phyloP scores from a whole-genome alignment of 2,329 filamentous ascomycete genomes.

The Clonostachys byssicola region DNA sequence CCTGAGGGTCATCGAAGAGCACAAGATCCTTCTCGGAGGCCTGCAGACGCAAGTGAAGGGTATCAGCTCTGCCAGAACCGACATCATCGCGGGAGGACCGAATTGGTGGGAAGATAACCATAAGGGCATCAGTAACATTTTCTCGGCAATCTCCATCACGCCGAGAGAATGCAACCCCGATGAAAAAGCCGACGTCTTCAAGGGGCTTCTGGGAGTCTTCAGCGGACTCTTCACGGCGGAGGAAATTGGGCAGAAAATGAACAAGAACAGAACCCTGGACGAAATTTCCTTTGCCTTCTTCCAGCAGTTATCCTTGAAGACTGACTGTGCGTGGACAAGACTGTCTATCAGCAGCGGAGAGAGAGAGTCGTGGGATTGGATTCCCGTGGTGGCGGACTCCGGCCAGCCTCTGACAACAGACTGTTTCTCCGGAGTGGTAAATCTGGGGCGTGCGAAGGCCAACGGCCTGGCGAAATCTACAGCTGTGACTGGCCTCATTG shows the following conservation, averaged over 20 bases:
- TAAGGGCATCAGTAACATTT: conserved; percentile 21
- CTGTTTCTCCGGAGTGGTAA: conserved; percentile 2
- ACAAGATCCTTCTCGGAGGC: neutral
- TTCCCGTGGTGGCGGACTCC: conserved; percentile 1
- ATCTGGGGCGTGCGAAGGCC: neutral
- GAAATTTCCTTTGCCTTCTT: neutral
- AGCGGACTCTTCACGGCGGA: conserved; percentile 2
- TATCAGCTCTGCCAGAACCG: conserved; percentile 2
- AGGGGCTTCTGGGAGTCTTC: conserved; percentile 3
- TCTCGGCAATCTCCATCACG: conserved; percentile 21
- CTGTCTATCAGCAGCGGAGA: conserved; percentile 1
- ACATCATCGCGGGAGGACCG: conserved; percentile 18
- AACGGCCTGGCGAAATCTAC: neutral
- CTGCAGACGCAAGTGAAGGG: conserved; percentile 3
- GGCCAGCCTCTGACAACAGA: neutral
- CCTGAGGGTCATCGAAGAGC: neutral
- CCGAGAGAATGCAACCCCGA: conserved; percentile 10
- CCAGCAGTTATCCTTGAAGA: neutral
- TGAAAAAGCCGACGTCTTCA: conserved; percentile 1
- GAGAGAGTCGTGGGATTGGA: conserved; percentile 3
- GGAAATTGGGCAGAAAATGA: neutral
- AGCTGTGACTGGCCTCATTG: neutral
- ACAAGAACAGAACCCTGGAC: neutral
- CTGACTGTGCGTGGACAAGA: conserved; percentile 1
- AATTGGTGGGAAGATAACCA: conserved; percentile 22